Conservation (phyloP, 352 stramenopile genomes). For the Phytophthora gonapodyides region DNA sequence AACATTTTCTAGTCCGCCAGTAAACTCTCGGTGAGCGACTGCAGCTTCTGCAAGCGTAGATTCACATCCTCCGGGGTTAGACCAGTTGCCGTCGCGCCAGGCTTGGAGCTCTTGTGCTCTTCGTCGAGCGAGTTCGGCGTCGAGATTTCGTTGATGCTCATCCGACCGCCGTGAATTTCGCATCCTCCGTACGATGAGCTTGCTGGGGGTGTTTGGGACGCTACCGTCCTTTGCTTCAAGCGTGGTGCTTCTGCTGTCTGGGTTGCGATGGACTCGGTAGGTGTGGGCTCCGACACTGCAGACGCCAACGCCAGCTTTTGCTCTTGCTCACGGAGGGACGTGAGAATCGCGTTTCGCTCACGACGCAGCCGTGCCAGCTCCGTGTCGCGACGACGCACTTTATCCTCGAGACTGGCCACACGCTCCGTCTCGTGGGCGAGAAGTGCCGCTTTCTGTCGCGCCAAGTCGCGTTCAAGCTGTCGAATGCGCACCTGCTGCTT, state of each 20-base stretch:
- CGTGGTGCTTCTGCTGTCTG: conserved; percentile 29
- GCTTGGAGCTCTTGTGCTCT: neutral
- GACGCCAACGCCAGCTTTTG: conserved; percentile 33
- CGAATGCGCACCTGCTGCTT: conserved; percentile 66
- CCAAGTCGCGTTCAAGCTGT: conserved; percentile 65
- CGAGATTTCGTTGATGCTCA: conserved; percentile 43
- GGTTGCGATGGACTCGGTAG: conserved; percentile 15
- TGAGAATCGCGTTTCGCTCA: conserved; percentile 69
- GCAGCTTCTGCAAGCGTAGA: conserved; percentile 50
- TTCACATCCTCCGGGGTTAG: conserved; percentile 38
- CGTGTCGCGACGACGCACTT: conserved; percentile 43
- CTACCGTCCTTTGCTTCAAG: conserved; percentile 16
- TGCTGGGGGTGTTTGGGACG: conserved; percentile 24
- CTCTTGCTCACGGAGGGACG: conserved; percentile 57
- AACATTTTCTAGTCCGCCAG: conserved; percentile 43
- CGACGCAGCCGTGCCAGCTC: conserved; percentile 64
- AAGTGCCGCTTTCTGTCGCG: conserved; percentile 51
- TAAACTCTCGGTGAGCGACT: conserved; percentile 63
- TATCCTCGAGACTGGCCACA: conserved; percentile 44
- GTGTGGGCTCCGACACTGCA: conserved; percentile 1
- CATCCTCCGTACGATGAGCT: neutral
- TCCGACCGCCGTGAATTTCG: conserved; percentile 17
- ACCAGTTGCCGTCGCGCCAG: conserved; percentile 7
- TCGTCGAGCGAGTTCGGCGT: conserved; percentile 14
- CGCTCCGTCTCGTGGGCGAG: conserved; percentile 46